phyloP scores from a whole-genome alignment of 352 stramenopile genomes.

The Sclerospora graminicola region DNA sequence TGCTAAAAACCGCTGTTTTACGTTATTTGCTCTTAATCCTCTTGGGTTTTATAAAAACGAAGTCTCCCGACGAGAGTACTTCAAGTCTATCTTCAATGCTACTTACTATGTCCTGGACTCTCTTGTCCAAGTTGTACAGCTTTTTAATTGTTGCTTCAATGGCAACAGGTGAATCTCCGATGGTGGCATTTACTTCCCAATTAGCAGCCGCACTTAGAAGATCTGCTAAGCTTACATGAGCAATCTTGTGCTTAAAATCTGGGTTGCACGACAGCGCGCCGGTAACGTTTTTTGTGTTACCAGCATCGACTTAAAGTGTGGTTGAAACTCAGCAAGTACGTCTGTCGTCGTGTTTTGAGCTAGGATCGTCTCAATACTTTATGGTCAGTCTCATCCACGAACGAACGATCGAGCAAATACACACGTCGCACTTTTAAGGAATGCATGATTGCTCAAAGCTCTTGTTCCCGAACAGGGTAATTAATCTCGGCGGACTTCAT shows the following conservation, averaged over 20 bases:
- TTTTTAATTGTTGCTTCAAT: no score
- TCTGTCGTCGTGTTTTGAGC: no score
- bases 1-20: no score
- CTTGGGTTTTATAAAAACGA: no score
- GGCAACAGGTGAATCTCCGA: no score
- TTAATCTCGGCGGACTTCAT: no score
- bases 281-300: slow-evolving; percentile 1
- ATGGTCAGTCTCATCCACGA: slow-evolving; percentile 4
- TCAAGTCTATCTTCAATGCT: not conserved
- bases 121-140: no score
- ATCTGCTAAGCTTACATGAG: not conserved
- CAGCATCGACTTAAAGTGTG: slow-evolving; percentile 6
- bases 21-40: no score
- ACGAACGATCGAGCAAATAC: slow-evolving; percentile 6
- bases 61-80: not conserved
- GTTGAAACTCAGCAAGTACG: slow-evolving; percentile 3
- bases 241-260: no score
- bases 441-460: slow-evolving; percentile 4
- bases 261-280: slow-evolving; percentile 1
- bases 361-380: no score
- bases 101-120: no score
- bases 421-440: slow-evolving; percentile 11
- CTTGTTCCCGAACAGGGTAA: no score
- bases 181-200: not conserved
- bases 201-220: not conserved